Evolutionary conservation across 768 basidiomycete genomes (phyloP).

Genomic region (Tulasnella calospora): DNA sequence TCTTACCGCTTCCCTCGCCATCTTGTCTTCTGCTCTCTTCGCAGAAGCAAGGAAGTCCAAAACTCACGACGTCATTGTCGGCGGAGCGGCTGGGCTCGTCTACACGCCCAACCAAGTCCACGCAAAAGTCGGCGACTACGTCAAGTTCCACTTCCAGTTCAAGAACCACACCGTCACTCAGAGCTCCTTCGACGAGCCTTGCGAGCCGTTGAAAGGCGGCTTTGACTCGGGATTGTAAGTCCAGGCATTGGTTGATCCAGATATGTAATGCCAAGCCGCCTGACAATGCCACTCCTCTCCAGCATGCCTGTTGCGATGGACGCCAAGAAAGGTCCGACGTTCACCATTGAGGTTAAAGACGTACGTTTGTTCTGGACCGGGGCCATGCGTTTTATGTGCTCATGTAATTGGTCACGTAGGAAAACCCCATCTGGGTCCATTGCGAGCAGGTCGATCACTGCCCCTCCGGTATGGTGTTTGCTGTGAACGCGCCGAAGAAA

Average conservation of each 20-base stretch:
- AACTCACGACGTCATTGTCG: conserved; percentile 9
- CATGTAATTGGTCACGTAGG: background rate
- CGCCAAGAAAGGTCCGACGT: conserved; percentile 12
- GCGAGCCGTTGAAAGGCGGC: conserved; percentile 9
- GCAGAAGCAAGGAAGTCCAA: background rate
- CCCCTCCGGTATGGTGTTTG: conserved; percentile 29
- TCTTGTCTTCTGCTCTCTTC: background rate
- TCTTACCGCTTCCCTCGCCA: background rate
- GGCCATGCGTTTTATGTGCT: background rate
- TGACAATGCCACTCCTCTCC: background rate
- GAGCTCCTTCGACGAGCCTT: conserved; percentile 17
- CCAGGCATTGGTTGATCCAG: background rate
- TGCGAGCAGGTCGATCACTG: conserved; percentile 28
- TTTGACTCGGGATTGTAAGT: conserved; percentile 29
- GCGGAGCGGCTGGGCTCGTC: conserved; percentile 13
- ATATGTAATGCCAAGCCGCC: background rate
- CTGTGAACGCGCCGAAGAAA: conserved; percentile 26
- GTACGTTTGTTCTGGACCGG: conserved; percentile 9
- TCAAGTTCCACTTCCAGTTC: conserved; percentile 19
- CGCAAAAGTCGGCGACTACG: background rate
- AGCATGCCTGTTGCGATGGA: conserved; percentile 25
- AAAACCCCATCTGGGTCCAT: conserved; percentile 22
- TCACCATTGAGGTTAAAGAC: conserved; percentile 26
- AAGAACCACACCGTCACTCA: conserved; percentile 25
- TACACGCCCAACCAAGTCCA: conserved; percentile 9